Base-by-base conservation (phyloP, 2,329 filamentous ascomycete species). In the Aspergillus bombycis region DNA sequence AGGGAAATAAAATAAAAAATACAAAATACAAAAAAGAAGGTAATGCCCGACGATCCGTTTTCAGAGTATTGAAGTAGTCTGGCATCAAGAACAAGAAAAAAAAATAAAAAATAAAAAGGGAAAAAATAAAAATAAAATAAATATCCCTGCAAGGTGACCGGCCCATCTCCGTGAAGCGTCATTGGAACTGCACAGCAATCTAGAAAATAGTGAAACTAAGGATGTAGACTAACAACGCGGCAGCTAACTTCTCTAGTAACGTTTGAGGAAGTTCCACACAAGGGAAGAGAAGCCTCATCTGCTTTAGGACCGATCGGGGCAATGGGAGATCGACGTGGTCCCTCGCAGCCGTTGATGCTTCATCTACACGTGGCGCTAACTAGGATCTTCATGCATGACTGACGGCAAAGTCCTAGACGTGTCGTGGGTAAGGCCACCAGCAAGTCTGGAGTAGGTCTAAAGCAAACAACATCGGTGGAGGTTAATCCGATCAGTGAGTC, bases 341-440 rank as follows among this genome's bases (percentile, higher is more conserved):
- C 71, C 74, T 75, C 71, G 68, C 72, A 76, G 72, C 74, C 74
- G 75, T 76, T 75, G 72, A 73, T 72, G 71, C 71, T 77, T 75
- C 69, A 71, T 66, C 67, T 68, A 71, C 75, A 77, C 74, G 75
- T 77, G 75, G 75, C 73, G 73, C 73, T 77, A 76, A 69, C 74
- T 70, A 68, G 72, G 73, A 75, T 75, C 72, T 70, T 72, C 72
- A 75, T 77, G 74, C 74, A 77, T 70, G 59, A 66, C 66, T 62
- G 60, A 66, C 54, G 46, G 56, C 55, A 58, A 57, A 58, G n/a
- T 32, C 32, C 57, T 57, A n/a, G 32, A 38, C n/a, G 11, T 32
- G 14, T 56, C 19, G 19, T 36, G 41, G 28, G 57, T 41, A 43
- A 58, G 34, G 26, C 46, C 12, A 58, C 30, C 3, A 46, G 23